phyloP scores from a whole-genome alignment of 768 basidiomycete genomes.

The Chlorophyllum brunneum region DNA sequence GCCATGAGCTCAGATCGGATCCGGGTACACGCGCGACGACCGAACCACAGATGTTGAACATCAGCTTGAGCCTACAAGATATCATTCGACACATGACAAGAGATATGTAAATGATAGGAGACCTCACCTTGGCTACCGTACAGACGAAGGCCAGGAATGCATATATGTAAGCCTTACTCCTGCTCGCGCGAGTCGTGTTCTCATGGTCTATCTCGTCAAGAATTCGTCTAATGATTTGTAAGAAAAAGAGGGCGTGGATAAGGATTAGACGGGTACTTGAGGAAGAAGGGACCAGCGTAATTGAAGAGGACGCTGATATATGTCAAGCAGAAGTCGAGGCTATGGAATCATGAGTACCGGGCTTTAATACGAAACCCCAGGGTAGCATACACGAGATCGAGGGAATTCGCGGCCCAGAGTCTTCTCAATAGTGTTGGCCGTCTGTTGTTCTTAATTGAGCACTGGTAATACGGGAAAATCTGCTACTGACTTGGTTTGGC shows the following conservation, averaged over 20 bases:
- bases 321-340: slow-evolving; percentile 66
- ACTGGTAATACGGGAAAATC: background rate
- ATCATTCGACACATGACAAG: background rate
- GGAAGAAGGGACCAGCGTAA: slow-evolving; percentile 81
- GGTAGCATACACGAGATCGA: slow-evolving; percentile 38
- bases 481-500: slow-evolving; percentile 27
- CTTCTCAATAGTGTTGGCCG: slow-evolving; percentile 38
- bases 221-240: slow-evolving; percentile 37
- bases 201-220: slow-evolving; percentile 50
- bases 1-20: slow-evolving; percentile 81
- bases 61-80: slow-evolving; percentile 53
- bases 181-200: slow-evolving; percentile 19
- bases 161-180: slow-evolving; percentile 70
- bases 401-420: slow-evolving; percentile 41
- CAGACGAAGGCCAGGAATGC: slow-evolving; percentile 72
- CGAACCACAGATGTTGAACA: slow-evolving; percentile 75
- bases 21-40: slow-evolving; percentile 69
- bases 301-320: slow-evolving; percentile 68
- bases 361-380: background rate
- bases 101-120: background rate
- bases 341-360: slow-evolving; percentile 18
- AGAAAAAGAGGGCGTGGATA: background rate
- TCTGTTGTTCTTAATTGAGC: slow-evolving; percentile 18
- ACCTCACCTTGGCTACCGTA: slow-evolving; percentile 48
- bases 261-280: slow-evolving; percentile 45